These are phyloP conservation scores for Trichophyton simii DNA, from an alignment of 2,329 filamentous ascomycete genomes.

Conservation along the genomic window DNA sequence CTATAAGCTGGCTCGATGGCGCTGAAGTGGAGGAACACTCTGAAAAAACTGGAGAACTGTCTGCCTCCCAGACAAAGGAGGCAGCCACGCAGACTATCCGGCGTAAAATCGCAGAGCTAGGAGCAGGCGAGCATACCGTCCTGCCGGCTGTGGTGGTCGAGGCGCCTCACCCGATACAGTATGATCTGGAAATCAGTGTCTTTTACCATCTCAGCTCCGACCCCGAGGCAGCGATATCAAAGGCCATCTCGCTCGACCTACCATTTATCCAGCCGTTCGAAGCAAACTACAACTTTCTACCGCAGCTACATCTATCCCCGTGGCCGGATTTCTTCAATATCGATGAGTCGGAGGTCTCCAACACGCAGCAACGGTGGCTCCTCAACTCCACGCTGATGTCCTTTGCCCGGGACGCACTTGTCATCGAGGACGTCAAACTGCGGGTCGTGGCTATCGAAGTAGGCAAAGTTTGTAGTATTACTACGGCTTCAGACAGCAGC, in stretches of 20 bases:
- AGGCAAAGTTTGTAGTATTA: conserved; percentile 46
- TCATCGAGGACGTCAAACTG: conserved; percentile 54
- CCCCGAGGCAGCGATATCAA: conserved; percentile 65
- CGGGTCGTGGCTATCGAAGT: conserved; percentile 49
- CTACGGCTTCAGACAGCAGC: conserved; percentile 4
- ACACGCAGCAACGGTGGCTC: conserved; percentile 70
- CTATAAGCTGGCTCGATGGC: conserved; percentile 36
- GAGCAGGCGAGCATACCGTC: conserved; percentile 20
- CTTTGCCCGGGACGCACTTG: conserved; percentile 54
- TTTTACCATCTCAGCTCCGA: conserved; percentile 72
- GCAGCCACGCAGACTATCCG: conserved; percentile 18
- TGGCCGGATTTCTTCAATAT: conserved; percentile 84
- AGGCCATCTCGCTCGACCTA: conserved; percentile 56
- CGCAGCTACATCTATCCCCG: conserved; percentile 59
- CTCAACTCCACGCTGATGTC: conserved; percentile 60
- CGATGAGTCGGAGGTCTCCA: conserved; percentile 32
- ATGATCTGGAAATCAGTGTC: conserved; percentile 59
- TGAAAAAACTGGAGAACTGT: conserved; percentile 12
- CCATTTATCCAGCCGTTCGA: conserved; percentile 75
- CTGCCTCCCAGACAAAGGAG: conserved; percentile 13
- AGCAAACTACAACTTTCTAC: conserved; percentile 76
- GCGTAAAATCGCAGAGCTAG: conserved; percentile 24
- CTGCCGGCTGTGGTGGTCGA: conserved; percentile 39
- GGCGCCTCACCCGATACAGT: conserved; percentile 42
- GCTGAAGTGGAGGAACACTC: conserved; percentile 15